Evolutionary conservation across 2,329 filamentous ascomycete species (phyloP).

Genomic region (Exophiala xenobiotica): DNA sequence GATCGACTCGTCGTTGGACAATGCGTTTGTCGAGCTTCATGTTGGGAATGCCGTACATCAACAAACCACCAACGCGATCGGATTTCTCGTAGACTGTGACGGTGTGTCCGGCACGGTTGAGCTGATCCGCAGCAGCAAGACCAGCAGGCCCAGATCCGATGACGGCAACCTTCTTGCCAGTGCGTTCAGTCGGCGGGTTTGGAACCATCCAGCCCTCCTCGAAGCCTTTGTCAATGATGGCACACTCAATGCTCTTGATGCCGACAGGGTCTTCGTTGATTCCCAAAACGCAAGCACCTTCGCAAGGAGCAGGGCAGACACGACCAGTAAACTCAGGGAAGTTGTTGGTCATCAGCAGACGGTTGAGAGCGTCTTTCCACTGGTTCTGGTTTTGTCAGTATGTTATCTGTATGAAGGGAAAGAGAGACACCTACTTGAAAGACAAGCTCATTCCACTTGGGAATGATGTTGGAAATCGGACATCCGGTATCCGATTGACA

Average conservation of each 20-base stretch:
- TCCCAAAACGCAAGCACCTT: slow-evolving; percentile 91
- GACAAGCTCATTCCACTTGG: slow-evolving; percentile 90
- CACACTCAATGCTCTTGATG: slow-evolving; percentile 97
- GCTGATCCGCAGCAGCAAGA: slow-evolving; percentile 85
- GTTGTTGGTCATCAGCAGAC: slow-evolving; percentile 94
- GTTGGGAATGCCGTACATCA: slow-evolving; percentile 99
- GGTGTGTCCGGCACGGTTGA: slow-evolving; percentile 85
- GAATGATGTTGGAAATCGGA: slow-evolving; percentile 95
- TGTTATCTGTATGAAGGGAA: neutral
- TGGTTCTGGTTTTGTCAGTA: slow-evolving; percentile 55
- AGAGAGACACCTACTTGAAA: slow-evolving; percentile 44
- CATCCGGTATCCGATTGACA: slow-evolving; percentile 95
- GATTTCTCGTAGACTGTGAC: slow-evolving; percentile 92
- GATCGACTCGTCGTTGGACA: slow-evolving; percentile 90
- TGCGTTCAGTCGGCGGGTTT: slow-evolving; percentile 71
- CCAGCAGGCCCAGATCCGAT: slow-evolving; percentile 91
- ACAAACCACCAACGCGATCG: slow-evolving; percentile 82
- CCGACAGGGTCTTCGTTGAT: slow-evolving; percentile 97
- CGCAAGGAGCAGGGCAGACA: slow-evolving; percentile 93
- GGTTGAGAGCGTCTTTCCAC: slow-evolving; percentile 89
- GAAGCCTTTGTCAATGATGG: slow-evolving; percentile 95
- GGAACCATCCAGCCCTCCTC: slow-evolving; percentile 99
- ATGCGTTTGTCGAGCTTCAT: slow-evolving; percentile 99
- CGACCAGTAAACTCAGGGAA: slow-evolving; percentile 98
- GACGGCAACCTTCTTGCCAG: slow-evolving; percentile 82